Percentiles rank a stretch among this genome's conserved stretches.
These are phyloP conservation scores for Fusarium begoniae DNA, from an alignment of 2,329 filamentous ascomycete species.

Conservation along the genomic window DNA sequence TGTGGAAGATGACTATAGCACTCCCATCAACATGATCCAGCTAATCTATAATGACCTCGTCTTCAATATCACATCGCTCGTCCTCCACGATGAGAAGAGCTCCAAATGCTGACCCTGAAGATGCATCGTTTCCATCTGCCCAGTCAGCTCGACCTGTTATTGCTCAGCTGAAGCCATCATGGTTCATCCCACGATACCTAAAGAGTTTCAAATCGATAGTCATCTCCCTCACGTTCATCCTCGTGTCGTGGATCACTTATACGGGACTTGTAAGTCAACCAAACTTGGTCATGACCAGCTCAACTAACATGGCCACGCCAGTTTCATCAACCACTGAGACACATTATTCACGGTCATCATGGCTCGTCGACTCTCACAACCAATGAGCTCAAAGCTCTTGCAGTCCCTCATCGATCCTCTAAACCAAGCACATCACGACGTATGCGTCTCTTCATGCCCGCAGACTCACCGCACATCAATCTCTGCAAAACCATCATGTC, in stretches of 20 bases:
- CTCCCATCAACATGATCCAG: not conserved
- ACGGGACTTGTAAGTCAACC: not conserved
- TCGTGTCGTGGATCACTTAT: conserved; percentile 19
- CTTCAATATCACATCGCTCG: conserved; percentile 14
- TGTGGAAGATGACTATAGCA: not conserved
- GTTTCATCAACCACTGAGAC: conserved; percentile 6
- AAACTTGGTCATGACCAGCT: rapidly evolving
- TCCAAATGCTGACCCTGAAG: conserved; percentile 6
- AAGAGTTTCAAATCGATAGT: conserved; percentile 13
- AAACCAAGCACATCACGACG: conserved; percentile 32
- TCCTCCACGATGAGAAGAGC: conserved; percentile 28
- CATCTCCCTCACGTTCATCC: not conserved
- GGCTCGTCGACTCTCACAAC: not conserved
- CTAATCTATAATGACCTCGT: conserved; percentile 27
- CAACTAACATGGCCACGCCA: conserved; percentile 8
- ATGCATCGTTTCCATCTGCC: conserved; percentile 17
- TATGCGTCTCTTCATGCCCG: conserved; percentile 51
- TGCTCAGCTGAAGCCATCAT: not conserved
- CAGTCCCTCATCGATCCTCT: not conserved
- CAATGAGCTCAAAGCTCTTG: conserved; percentile 17
- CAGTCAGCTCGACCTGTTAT: conserved; percentile 3
- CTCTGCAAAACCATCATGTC: conserved; percentile 53
- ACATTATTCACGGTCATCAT: not conserved
- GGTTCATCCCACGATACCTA: not conserved
- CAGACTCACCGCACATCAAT: conserved; percentile 49